Evolutionary conservation across 129 eudicot genomes (phyloP).

Genomic region (Helianthus tuberosus): DNA sequence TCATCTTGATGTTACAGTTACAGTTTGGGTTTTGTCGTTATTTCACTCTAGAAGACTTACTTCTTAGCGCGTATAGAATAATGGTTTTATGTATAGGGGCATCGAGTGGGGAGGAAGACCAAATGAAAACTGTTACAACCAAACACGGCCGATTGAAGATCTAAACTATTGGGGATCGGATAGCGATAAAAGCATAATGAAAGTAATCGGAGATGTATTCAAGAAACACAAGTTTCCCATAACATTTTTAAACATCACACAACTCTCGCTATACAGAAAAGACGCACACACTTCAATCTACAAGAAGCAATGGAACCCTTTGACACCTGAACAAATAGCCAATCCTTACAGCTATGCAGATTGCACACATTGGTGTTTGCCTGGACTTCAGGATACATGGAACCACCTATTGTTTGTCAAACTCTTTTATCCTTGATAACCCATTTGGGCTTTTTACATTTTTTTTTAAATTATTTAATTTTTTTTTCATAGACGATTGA

Average conservation of each 20-base stretch:
- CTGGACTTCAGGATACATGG: conserved; percentile 88
- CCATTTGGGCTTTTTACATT: neutral
- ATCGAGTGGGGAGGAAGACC: conserved; percentile 76
- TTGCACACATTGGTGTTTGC: conserved; percentile 88
- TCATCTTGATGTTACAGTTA: too few relatives aligned
- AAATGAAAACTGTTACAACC: conserved; percentile 67
- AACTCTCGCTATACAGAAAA: conserved; percentile 71
- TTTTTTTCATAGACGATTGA: neutral
- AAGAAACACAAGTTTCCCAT: conserved; percentile 56
- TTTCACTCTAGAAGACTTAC: neutral
- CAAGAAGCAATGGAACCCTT: conserved; percentile 77
- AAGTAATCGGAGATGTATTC: conserved; percentile 52
- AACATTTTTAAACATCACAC: conserved; percentile 75
- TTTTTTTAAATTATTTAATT: too few relatives aligned
- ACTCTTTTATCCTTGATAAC: conserved; percentile 61
- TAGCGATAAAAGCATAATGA: conserved; percentile 60
- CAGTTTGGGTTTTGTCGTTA: neutral
- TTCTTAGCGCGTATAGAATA: neutral
- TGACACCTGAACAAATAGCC: conserved; percentile 66
- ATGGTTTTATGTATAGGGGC: conserved; percentile 40
- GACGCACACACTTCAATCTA: conserved; percentile 87
- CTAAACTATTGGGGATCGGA: conserved; percentile 82
- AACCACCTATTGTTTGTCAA: conserved; percentile 70
- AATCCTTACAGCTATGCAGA: conserved; percentile 76
- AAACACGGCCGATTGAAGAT: conserved; percentile 64